Evolutionary conservation across 768 basidiomycete genomes (phyloP).

Genomic region (Mrakia hoshinonis): DNA sequence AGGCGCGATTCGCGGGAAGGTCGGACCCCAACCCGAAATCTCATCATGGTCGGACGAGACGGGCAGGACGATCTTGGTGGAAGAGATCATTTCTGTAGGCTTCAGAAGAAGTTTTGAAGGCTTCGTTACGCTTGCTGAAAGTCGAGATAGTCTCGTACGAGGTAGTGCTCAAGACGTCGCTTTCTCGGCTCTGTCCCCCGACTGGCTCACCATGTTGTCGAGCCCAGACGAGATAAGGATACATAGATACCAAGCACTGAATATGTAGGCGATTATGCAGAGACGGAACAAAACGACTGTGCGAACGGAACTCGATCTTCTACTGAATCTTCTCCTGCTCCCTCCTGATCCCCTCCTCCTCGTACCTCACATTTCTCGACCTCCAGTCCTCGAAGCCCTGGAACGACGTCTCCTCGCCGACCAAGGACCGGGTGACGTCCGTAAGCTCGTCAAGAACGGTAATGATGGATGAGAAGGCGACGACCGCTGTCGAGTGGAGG

Average conservation of each 20-base stretch:
- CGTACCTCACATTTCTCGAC: not conserved
- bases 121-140: no score
- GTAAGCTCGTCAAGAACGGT: conserved; percentile 9
- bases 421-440: not conserved
- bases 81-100: no score
- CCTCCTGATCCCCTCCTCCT: conserved; percentile 9
- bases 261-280: not conserved
- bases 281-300: not conserved
- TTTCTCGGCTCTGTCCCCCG: no score
- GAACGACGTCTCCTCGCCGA: conserved; percentile 1
- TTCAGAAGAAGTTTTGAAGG: no score
- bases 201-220: no score
- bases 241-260: no score
- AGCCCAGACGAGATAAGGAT: no score
- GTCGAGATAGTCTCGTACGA: no score
- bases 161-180: no score
- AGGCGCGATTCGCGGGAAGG: not conserved
- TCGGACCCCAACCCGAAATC: not conserved
- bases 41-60: not conserved
- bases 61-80: not conserved
- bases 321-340: conserved; percentile 1
- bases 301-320: not conserved
- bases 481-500: conserved; percentile 13
- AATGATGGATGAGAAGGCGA: not conserved
- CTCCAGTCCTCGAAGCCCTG: conserved; percentile 5